Evolutionary conservation across 129 eudicot species (phyloP).

Genomic region (Daucus carota): DNA sequence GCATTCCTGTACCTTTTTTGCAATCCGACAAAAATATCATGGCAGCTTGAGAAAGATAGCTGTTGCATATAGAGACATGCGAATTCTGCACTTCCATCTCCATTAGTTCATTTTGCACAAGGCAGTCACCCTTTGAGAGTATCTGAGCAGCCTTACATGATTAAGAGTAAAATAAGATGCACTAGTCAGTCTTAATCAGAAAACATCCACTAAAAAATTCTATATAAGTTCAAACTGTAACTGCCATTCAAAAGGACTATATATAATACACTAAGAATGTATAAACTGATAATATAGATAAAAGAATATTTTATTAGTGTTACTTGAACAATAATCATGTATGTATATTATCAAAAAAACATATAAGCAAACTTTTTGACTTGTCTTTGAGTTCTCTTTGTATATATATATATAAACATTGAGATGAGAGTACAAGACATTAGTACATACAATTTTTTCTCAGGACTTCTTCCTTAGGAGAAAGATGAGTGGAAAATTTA

Average conservation of each 20-base stretch:
- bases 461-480: neutral
- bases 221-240: neutral
- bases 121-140: slow-evolving; percentile 52
- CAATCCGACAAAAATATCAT: slow-evolving; percentile 43
- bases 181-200: neutral
- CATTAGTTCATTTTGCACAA: slow-evolving; percentile 28
- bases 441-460: neutral
- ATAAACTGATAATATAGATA: neutral
- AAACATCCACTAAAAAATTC: neutral
- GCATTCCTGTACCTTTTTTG: slow-evolving; percentile 45
- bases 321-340: neutral
- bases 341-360: too few species aligned
- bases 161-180: neutral
- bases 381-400: neutral
- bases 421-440: neutral
- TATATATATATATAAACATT: neutral
- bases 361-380: neutral
- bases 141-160: slow-evolving; percentile 61
- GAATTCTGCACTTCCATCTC: slow-evolving; percentile 38
- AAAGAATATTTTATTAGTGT: neutral
- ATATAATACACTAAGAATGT: neutral
- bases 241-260: neutral
- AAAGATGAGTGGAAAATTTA: too few species aligned
- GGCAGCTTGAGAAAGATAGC: slow-evolving; percentile 51
- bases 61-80: slow-evolving; percentile 41